These are phyloP conservation scores for Thecaphora thlaspeos DNA, from an alignment of 1,284 basidiomycete genomes.

Conservation along the genomic window DNA sequence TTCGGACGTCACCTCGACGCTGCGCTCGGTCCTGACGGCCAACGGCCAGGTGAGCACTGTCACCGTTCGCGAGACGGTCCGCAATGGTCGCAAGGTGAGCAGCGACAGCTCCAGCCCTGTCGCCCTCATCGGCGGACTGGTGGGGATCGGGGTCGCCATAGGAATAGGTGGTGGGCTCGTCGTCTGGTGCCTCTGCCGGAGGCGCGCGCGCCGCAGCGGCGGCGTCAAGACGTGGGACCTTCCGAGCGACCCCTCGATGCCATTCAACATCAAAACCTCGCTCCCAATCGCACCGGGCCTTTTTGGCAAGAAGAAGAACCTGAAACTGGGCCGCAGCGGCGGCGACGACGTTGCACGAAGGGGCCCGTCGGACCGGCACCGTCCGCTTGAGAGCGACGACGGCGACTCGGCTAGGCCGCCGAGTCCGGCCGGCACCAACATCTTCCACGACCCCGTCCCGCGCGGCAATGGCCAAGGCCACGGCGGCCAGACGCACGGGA, in stretches of 20 bases:
- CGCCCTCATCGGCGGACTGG: conserved; percentile 19
- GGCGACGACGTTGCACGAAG: too few species aligned
- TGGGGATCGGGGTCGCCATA: conserved; percentile 15
- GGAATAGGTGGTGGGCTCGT: conserved; percentile 18
- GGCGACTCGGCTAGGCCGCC: too few species aligned
- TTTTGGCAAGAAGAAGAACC: conserved; percentile 15
- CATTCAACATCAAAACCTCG: conserved; percentile 24
- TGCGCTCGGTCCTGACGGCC: conserved; percentile 30
- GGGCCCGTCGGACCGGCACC: too few species aligned
- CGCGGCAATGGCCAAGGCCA: too few species aligned
- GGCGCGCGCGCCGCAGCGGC: conserved; percentile 18
- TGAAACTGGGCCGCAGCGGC: too few species aligned
- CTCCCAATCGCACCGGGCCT: conserved; percentile 30
- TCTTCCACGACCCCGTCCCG: too few species aligned
- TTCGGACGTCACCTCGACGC: conserved; percentile 30
- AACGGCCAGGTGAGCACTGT: conserved; percentile 26
- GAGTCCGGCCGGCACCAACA: too few species aligned
- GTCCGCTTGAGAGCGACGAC: too few species aligned
- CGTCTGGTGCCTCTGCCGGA: conserved; percentile 32
- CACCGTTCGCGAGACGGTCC: conserved; percentile 31
- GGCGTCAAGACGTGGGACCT: conserved; percentile 33
- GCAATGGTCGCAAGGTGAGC: conserved; percentile 15
- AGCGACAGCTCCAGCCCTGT: conserved; percentile 5
- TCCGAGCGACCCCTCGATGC: conserved; percentile 24
- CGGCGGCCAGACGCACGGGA: too few species aligned